Evolutionary conservation across 2,329 filamentous ascomycete genomes (phyloP), one percentile per base, ranked within the genome.

Genomic region (Pseudogymnoascus sp.): DNA sequence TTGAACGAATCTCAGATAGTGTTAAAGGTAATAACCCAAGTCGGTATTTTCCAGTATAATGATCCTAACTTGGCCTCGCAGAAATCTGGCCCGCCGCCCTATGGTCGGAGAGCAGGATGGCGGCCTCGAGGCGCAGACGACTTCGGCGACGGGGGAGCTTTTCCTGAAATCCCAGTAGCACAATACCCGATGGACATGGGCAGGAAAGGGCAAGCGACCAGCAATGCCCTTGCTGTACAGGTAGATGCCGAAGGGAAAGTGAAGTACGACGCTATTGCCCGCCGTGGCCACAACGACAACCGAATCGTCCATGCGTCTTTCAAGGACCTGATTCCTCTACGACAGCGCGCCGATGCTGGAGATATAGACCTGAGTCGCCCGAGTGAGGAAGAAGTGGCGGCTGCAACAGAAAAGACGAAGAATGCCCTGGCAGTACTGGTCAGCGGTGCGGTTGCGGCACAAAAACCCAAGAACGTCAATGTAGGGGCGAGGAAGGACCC

Each of bases 131-230:
- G 82, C 39, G 84, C 89, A 65, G 92, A 97, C 72, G 94, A 99
- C 74, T 99, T 92, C 76, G 92, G 90, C 69, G 92, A 97, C 79
- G 94, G 94, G 65, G 94, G 94, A 69, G 91, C 93, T 59, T 99
- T 97, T 71, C 94, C 94, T 37, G 93, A 97, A 75, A 87, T 97
- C 28, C 87, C 90, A 12, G 86, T 97, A 59, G 94, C 93, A 43
- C 94, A 99, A 72, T 99, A 97, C 72, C 94, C 94, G 9, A 83
- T 96, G 58, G 90, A 96, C 63, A 97, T 97, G 91, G 93, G 93
- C 62, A 85, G 87, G 69, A 95, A 96, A 75, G 81, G 81, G 35
- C 70, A 75, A 7, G 81, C 79, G 32, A 84, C 81, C 54, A 94
- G 87, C 66, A 97, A 96, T 76, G 92, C 94, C 61, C 81, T 99